Base-by-base conservation (phyloP, 805 yeast species). In the Candida krabiensis region DNA sequence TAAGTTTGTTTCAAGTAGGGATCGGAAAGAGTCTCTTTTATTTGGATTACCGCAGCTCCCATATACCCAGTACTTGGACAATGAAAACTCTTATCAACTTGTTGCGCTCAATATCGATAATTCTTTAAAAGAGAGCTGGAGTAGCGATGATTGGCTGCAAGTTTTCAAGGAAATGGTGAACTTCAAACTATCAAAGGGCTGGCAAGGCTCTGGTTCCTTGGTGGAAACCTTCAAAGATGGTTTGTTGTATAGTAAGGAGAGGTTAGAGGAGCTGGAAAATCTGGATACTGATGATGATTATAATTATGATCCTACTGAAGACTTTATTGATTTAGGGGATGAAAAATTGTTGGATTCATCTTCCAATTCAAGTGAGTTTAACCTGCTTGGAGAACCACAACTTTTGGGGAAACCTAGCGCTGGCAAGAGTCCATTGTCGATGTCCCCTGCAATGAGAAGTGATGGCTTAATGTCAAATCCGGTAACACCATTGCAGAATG, bases 31-130 rank as follows among this genome's bases (percentile, higher is more conserved):
- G 1, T 80, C 87, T 2, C 56, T 85, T 51, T 63, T 85, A 23
- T 85, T 83, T 64, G 91, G 83, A 0, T 67, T 85, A 43, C 95
- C 95, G 4, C 76, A 80, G 16, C 68, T 86, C 51, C 95, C 95
- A 3, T 79, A 73, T 41, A 77, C 79, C 22, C 75, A 79, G 49
- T 80, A 81, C 44, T 53, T 85, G 33, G 69, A 58, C 37, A 44
- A 44, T 18, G 58, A 56, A 24, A 49, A 58, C 22, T 49, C 67
- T 1, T 50, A 44, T 24, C 61, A 61, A 38, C 49, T 64, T 28
- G 56, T 62, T 11, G 41, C 52, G 2, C 39, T 64, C 22, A 64
- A 64, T 39, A 45, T 64, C 16, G 46, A 42, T 6, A 64, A 64
- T 37, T 56, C 68, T 12, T 13, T 56, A 4, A 37, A 33, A n/a